Base-by-base conservation (phyloP, 2,329 filamentous ascomycete species). In the Phaeosphaeria sp. region DNA sequence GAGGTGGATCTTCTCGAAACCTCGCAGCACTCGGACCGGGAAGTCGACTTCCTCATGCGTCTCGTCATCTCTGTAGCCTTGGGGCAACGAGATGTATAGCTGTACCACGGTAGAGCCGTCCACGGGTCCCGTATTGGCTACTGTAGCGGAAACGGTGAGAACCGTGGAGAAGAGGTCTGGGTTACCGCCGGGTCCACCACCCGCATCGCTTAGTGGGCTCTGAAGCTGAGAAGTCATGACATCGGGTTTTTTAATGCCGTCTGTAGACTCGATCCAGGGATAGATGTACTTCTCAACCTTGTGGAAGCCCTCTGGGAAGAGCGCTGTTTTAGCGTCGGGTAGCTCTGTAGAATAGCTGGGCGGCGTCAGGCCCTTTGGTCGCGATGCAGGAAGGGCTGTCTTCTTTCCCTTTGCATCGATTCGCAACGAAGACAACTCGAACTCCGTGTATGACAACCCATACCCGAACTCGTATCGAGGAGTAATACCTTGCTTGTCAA, bases 381-480 rank as follows among this genome's bases (percentile, higher is more conserved):
- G 69, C 1, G 73, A 60, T 21, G 67, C 67, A 9, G 73, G 72
- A 1, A 75, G 57, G 7, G 65, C 69, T 2, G 66, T 67, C 72
- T 87, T 89, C 6, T 75, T 65, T 50, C 81, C 82, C 60, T 20
- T 76, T 63, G 18, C 76, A 53, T 58, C 72, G 63, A 77, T 68
- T 49, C 90, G 76, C 9, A 80, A 76, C 30, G 85, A 82, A 11
- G 81, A 82, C 55, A 92, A 84, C 13, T 85, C 79, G 74, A 94
- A 96, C 0, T 79, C 84, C 0, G 92, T 93, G 79, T 95, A 96
- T 52, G 89, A 91, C 1, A 97, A 83, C 0, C 93, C 94, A 59
- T 88, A 93, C 0, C 94, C 93, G 67, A 97, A 97, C 47, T 92
- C 90, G 72, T 89, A 97, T 0, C 90, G 89, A 0, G 93, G 93